A percentile compares a stretch with the other conserved stretches of the same genome.
Evolutionary conservation across 2,329 filamentous ascomycete genomes (phyloP).

Genomic region (Sporothrix brunneoviolacea): DNA sequence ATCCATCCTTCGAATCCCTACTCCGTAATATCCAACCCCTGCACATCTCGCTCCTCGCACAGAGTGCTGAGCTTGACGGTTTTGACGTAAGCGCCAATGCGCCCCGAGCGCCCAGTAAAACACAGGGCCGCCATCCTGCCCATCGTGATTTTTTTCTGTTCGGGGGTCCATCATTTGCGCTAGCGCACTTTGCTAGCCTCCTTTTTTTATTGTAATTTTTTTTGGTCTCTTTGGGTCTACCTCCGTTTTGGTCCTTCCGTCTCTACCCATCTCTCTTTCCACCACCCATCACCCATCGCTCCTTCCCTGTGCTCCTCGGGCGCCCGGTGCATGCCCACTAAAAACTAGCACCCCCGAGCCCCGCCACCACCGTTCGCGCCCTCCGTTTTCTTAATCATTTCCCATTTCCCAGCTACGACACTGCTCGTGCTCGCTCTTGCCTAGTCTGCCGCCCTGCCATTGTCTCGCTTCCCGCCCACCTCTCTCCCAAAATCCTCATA

Average conservation of each 20-base stretch:
- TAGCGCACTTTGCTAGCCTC: neutral
- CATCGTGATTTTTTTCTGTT: neutral
- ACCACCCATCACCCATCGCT: neutral
- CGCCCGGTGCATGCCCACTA: no score
- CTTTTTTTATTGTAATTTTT: neutral
- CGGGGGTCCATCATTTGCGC: no score
- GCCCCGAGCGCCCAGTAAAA: neutral
- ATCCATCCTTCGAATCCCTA: neutral
- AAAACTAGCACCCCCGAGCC: no score
- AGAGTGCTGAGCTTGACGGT: no score
- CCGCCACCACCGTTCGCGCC: neutral
- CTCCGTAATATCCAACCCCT: neutral
- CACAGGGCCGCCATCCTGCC: slow-evolving; percentile 2
- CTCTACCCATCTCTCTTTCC: no score
- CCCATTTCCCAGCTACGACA: no score
- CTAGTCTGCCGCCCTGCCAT: no score
- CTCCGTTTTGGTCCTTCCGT: no score
- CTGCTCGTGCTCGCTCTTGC: no score
- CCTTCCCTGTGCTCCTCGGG: neutral
- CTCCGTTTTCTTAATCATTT: no score
- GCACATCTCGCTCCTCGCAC: no score
- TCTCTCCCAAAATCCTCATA: no score
- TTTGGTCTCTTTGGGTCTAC: neutral
- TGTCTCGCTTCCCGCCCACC: neutral
- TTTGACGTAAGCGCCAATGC: slow-evolving; percentile 11